Evolutionary conservation across 441 rosid genomes (phyloP).

Genomic region (Arabidopsis lyrata): DNA sequence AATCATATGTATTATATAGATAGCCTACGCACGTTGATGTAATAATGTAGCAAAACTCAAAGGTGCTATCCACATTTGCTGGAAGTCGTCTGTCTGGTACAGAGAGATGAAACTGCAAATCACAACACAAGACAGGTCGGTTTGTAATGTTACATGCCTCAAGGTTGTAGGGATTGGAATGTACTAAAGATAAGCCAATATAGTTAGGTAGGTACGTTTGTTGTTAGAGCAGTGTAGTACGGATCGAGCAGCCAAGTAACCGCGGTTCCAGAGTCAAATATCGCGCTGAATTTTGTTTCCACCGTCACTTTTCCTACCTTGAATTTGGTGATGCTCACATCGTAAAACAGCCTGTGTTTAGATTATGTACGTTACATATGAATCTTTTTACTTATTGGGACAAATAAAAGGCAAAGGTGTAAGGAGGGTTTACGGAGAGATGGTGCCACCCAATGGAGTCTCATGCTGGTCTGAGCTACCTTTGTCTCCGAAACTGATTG

Average conservation of each 20-base stretch:
- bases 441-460: constrained; percentile 67
- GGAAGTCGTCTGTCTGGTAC: constrained; percentile 55
- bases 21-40: constrained; percentile 26
- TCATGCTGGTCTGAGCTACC: constrained; percentile 81
- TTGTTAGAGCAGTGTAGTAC: constrained; percentile 67
- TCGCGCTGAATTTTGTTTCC: constrained; percentile 60
- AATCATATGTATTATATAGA: neutral
- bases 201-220: constrained; percentile 56
- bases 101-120: constrained; percentile 62
- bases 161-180: neutral
- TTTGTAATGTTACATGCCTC: neutral
- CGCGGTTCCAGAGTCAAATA: constrained; percentile 92
- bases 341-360: constrained; percentile 71
- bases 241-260: constrained; percentile 88
- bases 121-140: constrained; percentile 13
- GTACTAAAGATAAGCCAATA: neutral
- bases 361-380: constrained; percentile 12
- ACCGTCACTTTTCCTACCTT: constrained; percentile 55
- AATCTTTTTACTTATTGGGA: too few relatives aligned
- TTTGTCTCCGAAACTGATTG: constrained; percentile 92
- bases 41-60: constrained; percentile 74
- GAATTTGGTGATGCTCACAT: constrained; percentile 65
- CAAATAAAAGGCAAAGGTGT: neutral
- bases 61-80: constrained; percentile 50
- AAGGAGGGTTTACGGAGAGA: constrained; percentile 8